These are phyloP conservation scores for Mucor irregularis DNA, from an alignment of 371 early-diverging fungal species.

Conservation along the genomic window DNA sequence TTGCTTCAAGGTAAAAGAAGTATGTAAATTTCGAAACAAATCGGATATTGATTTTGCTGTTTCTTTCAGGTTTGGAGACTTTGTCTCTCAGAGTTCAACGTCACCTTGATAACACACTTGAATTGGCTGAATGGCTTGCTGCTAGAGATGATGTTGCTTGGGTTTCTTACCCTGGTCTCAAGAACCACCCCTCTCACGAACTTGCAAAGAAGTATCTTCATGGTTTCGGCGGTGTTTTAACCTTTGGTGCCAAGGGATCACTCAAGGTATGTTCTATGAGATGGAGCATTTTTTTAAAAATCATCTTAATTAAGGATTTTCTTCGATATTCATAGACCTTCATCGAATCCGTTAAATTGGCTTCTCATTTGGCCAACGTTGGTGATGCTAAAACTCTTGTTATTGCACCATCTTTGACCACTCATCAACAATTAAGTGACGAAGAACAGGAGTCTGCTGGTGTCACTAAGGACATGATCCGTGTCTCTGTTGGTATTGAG, in stretches of 20 bases:
- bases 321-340: slow-evolving; percentile 36
- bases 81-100: slow-evolving; percentile 88
- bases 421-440: slow-evolving; percentile 83
- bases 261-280: slow-evolving; percentile 25
- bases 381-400: slow-evolving; percentile 89
- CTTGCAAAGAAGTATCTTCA: slow-evolving; percentile 77
- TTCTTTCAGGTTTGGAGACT: slow-evolving; percentile 66
- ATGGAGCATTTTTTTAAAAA: neutral
- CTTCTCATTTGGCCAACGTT: slow-evolving; percentile 87
- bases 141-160: slow-evolving; percentile 72
- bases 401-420: slow-evolving; percentile 83
- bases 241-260: slow-evolving; percentile 79
- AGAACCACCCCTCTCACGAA: slow-evolving; percentile 68
- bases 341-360: slow-evolving; percentile 73
- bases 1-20: slow-evolving; percentile 65
- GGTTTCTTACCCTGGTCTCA: slow-evolving; percentile 81
- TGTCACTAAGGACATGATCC: slow-evolving; percentile 80
- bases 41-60: neutral
- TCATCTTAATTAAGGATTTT: neutral
- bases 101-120: slow-evolving; percentile 75
- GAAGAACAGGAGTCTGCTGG: slow-evolving; percentile 78
- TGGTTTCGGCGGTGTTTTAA: slow-evolving; percentile 86
- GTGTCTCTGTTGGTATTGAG: slow-evolving; percentile 88
- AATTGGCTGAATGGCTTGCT: slow-evolving; percentile 78
- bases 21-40: too few species aligned